Evolutionary conservation across 1,284 basidiomycete species (phyloP).

Genomic region (Leccinum angustisporum): DNA sequence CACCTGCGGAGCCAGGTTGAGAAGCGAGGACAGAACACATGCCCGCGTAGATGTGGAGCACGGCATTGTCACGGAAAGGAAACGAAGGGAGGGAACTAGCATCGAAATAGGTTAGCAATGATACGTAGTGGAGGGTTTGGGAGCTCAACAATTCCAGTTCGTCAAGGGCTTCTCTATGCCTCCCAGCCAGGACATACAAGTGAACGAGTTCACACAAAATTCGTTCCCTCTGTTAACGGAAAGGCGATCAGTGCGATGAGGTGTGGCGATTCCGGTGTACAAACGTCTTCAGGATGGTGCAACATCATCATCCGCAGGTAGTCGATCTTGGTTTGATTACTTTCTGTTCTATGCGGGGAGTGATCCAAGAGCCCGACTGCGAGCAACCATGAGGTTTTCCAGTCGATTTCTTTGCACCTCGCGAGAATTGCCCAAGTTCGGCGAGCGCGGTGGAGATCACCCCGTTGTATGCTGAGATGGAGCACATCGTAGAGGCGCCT

Average conservation of each 20-base stretch:
- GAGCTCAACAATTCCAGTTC: slow-evolving; percentile 77
- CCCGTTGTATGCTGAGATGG: slow-evolving; percentile 69
- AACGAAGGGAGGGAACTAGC: slow-evolving; percentile 79
- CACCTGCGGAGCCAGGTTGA: slow-evolving; percentile 33
- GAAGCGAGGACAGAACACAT: slow-evolving; percentile 65
- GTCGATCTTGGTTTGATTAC: slow-evolving; percentile 45
- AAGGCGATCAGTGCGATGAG: slow-evolving; percentile 16
- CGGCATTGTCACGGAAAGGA: slow-evolving; percentile 79
- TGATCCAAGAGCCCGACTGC: slow-evolving; percentile 59
- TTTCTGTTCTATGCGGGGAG: slow-evolving; percentile 31
- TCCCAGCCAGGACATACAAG: slow-evolving; percentile 56
- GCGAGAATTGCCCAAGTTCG: slow-evolving; percentile 79
- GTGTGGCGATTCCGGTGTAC: slow-evolving; percentile 21
- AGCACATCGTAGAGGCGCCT: slow-evolving; percentile 73
- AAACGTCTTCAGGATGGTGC: slow-evolving; percentile 62
- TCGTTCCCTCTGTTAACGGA: slow-evolving; percentile 56
- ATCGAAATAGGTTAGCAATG: slow-evolving; percentile 11
- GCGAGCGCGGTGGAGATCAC: slow-evolving; percentile 65
- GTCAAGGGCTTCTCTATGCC: slow-evolving; percentile 71
- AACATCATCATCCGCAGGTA: slow-evolving; percentile 70
- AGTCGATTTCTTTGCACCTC: slow-evolving; percentile 82
- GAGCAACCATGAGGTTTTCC: slow-evolving; percentile 74
- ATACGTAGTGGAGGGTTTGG: slow-evolving; percentile 1
- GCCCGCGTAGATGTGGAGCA: slow-evolving; percentile 81
- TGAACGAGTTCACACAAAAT: slow-evolving; percentile 77